These are phyloP conservation scores for Ganoderma meredithae DNA, from an alignment of 1,284 basidiomycete species.

Conservation along the genomic window DNA sequence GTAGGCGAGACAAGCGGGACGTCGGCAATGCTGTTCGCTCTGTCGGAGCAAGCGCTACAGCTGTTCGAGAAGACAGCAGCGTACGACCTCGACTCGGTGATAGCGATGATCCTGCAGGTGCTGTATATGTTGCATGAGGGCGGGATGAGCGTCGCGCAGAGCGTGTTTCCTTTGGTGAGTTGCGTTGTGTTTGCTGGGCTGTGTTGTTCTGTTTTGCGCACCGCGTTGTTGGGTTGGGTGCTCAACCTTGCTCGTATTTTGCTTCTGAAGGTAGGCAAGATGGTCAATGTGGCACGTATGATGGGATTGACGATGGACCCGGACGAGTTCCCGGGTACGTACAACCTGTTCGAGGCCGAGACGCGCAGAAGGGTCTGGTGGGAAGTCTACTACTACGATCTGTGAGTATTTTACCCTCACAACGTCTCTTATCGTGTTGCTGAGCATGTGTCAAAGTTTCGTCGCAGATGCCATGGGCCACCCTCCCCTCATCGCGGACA, in stretches of 20 bases:
- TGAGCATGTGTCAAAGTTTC: slow-evolving; percentile 52
- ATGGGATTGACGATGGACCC: slow-evolving; percentile 71
- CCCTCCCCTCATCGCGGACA: slow-evolving; percentile 60
- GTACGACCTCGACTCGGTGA: slow-evolving; percentile 60
- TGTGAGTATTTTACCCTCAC: slow-evolving; percentile 51
- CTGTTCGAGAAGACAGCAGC: slow-evolving; percentile 49
- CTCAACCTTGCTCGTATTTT: slow-evolving; percentile 14
- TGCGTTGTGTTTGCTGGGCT: not conserved
- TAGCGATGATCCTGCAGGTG: slow-evolving; percentile 60
- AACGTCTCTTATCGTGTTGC: slow-evolving; percentile 1
- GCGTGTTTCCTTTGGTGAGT: slow-evolving; percentile 53
- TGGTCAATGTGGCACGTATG: slow-evolving; percentile 68
- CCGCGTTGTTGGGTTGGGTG: slow-evolving; percentile 6
- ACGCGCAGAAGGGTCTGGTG: slow-evolving; percentile 73
- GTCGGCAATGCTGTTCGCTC: slow-evolving; percentile 50
- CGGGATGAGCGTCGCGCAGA: slow-evolving; percentile 50
- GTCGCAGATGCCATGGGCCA: slow-evolving; percentile 71
- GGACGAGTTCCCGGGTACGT: slow-evolving; percentile 56
- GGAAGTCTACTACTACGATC: slow-evolving; percentile 76
- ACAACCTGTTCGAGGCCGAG: slow-evolving; percentile 60
- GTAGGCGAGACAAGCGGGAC: slow-evolving; percentile 30
- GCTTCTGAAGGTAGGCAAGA: slow-evolving; percentile 62
- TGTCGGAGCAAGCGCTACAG: slow-evolving; percentile 54
- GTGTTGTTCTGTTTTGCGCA: not conserved
- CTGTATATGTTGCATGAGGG: slow-evolving; percentile 60